Evolutionary conservation across 768 basidiomycete genomes (phyloP).

Genomic region (Psilocybe tampanensis): DNA sequence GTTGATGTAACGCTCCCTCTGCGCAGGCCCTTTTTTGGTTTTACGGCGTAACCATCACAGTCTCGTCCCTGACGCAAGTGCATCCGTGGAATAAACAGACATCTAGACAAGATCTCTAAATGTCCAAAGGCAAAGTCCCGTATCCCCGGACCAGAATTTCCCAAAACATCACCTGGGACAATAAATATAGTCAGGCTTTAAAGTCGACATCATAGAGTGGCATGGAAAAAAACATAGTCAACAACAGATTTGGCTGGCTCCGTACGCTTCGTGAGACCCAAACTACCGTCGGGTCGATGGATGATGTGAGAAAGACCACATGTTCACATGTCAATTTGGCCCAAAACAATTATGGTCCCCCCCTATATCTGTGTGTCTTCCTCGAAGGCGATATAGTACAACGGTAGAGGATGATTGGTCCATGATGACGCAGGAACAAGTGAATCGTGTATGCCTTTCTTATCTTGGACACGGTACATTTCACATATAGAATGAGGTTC

Average conservation of each 20-base stretch:
- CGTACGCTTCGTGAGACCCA: conserved; percentile 17
- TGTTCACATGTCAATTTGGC: conserved; percentile 12
- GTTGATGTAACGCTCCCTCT: conserved; percentile 20
- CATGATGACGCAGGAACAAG: not conserved
- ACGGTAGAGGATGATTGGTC: not conserved
- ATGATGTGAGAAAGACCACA: not conserved
- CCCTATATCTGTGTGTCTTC: not conserved
- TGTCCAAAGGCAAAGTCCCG: conserved; percentile 10
- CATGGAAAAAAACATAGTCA: not conserved
- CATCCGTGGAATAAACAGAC: conserved; percentile 14
- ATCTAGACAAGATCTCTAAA: conserved; percentile 22
- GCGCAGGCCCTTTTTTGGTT: conserved; percentile 15
- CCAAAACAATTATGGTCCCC: not conserved
- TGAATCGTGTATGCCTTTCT: not conserved
- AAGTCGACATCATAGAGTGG: conserved; percentile 2
- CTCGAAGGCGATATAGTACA: not conserved
- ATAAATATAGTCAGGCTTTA: not conserved
- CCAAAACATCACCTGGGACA: conserved; percentile 6
- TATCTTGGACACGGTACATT: not conserved
- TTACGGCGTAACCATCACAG: conserved; percentile 26
- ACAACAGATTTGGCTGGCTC: conserved; percentile 15
- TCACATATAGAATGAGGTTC: not conserved
- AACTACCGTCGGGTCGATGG: conserved; percentile 7
- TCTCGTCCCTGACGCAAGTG: conserved; percentile 18
- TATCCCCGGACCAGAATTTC: conserved; percentile 23